These are phyloP conservation scores for Metahyphopichia silvanorum DNA, from an alignment of 805 yeast genomes.

Conservation along the genomic window DNA sequence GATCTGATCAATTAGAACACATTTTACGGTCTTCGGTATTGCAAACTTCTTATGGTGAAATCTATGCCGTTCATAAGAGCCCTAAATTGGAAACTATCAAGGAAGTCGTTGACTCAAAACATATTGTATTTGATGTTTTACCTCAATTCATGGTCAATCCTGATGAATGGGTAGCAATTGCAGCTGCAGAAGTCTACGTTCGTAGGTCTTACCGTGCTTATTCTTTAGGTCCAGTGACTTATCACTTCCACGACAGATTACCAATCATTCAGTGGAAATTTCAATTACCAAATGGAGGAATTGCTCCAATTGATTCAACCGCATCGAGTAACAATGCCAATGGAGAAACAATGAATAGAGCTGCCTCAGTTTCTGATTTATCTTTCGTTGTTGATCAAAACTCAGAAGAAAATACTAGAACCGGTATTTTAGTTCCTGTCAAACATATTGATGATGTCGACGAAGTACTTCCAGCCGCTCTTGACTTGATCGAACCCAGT, in stretches of 20 bases:
- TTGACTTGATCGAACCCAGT: constrained; percentile 62
- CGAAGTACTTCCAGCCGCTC: constrained; percentile 70
- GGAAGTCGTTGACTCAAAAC: constrained; percentile 94
- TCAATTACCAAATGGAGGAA: constrained; percentile 69
- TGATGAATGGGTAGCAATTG: constrained; percentile 88
- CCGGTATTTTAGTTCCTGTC: constrained; percentile 81
- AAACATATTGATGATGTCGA: constrained; percentile 87
- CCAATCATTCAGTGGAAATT: constrained; percentile 88
- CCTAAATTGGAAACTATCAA: constrained; percentile 79
- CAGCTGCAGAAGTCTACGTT: constrained; percentile 95
- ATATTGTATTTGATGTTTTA: constrained; percentile 93
- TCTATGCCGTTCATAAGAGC: constrained; percentile 66
- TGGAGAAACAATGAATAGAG: constrained; percentile 71
- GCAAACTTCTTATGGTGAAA: constrained; percentile 84
- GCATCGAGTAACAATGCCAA: constrained; percentile 31
- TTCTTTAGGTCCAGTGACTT: constrained; percentile 72
- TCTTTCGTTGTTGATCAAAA: constrained; percentile 73
- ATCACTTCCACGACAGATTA: constrained; percentile 49
- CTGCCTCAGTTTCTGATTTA: constrained; percentile 89
- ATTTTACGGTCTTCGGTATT: constrained; percentile 89
- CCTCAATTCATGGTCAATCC: constrained; percentile 81
- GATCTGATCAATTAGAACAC: constrained; percentile 96
- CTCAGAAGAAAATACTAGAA: constrained; percentile 70
- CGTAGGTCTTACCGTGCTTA: constrained; percentile 98
- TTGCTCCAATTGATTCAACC: constrained; percentile 63